Evolutionary conservation across 129 eudicot genomes (phyloP).

Genomic region (Ambrosia artemisiifolia): DNA sequence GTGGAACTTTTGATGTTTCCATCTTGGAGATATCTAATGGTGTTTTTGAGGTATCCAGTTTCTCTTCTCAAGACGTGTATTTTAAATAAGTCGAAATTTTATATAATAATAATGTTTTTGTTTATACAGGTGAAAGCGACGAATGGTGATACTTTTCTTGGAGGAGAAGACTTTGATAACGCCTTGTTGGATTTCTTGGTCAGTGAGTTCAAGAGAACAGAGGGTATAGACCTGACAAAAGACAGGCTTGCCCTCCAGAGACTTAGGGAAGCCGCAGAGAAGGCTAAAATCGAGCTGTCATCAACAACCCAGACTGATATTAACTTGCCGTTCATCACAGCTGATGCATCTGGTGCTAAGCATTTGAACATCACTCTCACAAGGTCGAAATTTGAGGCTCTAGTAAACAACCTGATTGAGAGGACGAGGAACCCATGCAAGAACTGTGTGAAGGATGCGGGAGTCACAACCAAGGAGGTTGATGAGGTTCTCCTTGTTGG

Average conservation of each 20-base stretch:
- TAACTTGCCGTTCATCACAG: slow-evolving; percentile 56
- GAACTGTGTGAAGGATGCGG: slow-evolving; percentile 55
- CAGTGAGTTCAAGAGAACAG: slow-evolving; percentile 46
- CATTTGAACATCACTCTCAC: slow-evolving; percentile 49
- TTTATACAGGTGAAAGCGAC: slow-evolving; percentile 82
- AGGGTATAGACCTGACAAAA: slow-evolving; percentile 51
- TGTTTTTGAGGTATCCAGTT: slow-evolving; percentile 71
- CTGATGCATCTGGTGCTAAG: slow-evolving; percentile 57
- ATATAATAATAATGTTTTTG: not conserved
- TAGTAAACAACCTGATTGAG: slow-evolving; percentile 39
- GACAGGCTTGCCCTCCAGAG: slow-evolving; percentile 56
- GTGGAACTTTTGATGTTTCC: slow-evolving; percentile 97
- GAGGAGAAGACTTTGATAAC: slow-evolving; percentile 56
- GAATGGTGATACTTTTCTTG: slow-evolving; percentile 71
- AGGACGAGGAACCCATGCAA: slow-evolving; percentile 45
- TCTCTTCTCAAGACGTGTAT: not conserved
- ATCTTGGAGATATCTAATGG: slow-evolving; percentile 93
- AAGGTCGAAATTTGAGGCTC: slow-evolving; percentile 52
- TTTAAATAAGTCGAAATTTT: not conserved
- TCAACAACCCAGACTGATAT: slow-evolving; percentile 50
- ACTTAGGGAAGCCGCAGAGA: slow-evolving; percentile 58
- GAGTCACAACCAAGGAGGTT: slow-evolving; percentile 44
- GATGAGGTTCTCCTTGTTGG: slow-evolving; percentile 64
- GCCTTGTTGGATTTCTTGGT: slow-evolving; percentile 43
- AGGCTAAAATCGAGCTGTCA: slow-evolving; percentile 54